Evolutionary conservation across 1,284 basidiomycete species (phyloP), one percentile per base, ranked within the genome.

Genomic region (Rhodotorula sp.): DNA sequence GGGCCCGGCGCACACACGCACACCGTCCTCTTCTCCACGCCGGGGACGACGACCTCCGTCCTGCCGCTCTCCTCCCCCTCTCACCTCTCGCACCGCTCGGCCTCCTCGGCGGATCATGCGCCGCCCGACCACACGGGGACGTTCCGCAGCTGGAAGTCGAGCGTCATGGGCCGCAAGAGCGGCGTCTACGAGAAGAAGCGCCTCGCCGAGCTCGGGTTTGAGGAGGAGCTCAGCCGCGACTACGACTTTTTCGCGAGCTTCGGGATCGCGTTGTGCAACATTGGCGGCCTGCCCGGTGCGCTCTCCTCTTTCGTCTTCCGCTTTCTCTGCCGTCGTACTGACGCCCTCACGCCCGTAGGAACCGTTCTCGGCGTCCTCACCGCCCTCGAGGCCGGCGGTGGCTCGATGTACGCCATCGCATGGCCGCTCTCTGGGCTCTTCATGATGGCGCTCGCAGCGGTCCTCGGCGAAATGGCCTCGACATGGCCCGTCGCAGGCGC

Each of bases 391-490:
- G 70, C 70, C n/a, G 79, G 79, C 21, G 79, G 79, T 21, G 73
- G 73, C 7, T 70, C 71, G 19, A 74, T 78, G 76, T 75, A 79
- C 57, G 61, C 72, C n/a, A 66, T 78, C 34, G 77, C 76, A 3
- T 79, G 78, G 78, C 79, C 79, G 7, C 29, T 79, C 29, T 74
- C 74, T 13, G 78, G 77, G n/a, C 64, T 79, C 34, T 79, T 78
- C 68, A 79, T 79, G 72, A 62, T 70, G 48, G 51, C 64, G n/a
- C 56, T 78, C 58, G 73, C 78, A 1, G 77, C 79, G 21, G 64
- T 75, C 13, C 66, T 79, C 19, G 78, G 77, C 59, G 79, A 79
- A 61, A 70, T 79, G 64, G 75, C 76, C 0, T 75, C 73, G 21
- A 77, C 77, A 1, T 79, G 71, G 56, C 79, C 79, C 3, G 79